Conservation (phyloP, 2,329 filamentous ascomycete genomes). For the Parastagonospora avenae region DNA sequence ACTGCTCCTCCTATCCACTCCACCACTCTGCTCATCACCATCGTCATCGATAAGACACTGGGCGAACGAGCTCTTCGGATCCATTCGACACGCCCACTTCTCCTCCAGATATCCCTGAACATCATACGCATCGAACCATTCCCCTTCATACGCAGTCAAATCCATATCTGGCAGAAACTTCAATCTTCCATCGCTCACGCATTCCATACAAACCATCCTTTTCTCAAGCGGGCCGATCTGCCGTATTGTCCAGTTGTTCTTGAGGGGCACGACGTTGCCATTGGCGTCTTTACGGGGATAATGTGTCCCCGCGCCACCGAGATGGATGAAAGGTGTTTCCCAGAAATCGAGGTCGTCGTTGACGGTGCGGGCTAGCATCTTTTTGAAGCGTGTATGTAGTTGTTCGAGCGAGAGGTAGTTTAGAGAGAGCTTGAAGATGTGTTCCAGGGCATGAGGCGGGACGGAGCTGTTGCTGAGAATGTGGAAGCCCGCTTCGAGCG, state of each 20-base stretch:
- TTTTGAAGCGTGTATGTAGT: slow-evolving; percentile 48
- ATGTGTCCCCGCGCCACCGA: slow-evolving; percentile 72
- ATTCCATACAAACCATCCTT: slow-evolving; percentile 24
- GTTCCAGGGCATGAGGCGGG: slow-evolving; percentile 39
- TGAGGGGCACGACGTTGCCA: slow-evolving; percentile 43
- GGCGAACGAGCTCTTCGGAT: slow-evolving; percentile 64
- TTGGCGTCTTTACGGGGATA: slow-evolving; percentile 53
- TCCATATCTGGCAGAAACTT: slow-evolving; percentile 49
- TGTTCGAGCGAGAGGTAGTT: slow-evolving; percentile 57
- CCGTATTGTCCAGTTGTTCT: slow-evolving; percentile 39
- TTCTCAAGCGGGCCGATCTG: slow-evolving; percentile 42
- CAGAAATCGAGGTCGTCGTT: slow-evolving; percentile 63
- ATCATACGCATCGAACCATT: slow-evolving; percentile 79
- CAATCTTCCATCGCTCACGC: slow-evolving; percentile 19
- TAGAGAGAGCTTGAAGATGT: slow-evolving; percentile 72
- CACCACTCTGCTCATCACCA: slow-evolving; percentile 13
- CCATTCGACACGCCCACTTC: slow-evolving; percentile 66
- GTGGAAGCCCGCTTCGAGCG: slow-evolving; percentile 66
- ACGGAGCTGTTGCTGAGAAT: slow-evolving; percentile 58
- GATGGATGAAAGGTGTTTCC: slow-evolving; percentile 65
- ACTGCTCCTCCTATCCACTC: slow-evolving; percentile 7
- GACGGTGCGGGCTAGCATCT: slow-evolving; percentile 45
- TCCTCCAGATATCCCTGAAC: slow-evolving; percentile 72
- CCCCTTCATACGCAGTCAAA: slow-evolving; percentile 69
- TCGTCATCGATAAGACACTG: slow-evolving; percentile 50